Conservation (phyloP, 805 yeast genomes). For the Yamadazyma nakazawae region DNA sequence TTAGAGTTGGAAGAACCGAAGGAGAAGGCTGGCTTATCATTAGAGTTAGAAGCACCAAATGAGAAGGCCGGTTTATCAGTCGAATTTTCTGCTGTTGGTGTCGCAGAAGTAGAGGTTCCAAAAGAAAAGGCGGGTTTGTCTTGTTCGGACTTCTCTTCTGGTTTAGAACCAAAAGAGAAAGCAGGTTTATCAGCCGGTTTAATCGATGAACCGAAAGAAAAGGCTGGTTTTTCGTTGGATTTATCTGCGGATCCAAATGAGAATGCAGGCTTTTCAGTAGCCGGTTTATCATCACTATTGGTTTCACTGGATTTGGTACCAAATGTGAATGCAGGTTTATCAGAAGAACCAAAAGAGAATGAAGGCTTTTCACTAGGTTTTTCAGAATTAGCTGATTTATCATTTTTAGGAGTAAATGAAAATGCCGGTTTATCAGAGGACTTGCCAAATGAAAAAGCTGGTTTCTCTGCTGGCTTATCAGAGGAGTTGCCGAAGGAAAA, state of each 20-base stretch:
- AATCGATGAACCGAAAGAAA: conserved; percentile 17
- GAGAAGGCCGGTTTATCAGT: conserved; percentile 13
- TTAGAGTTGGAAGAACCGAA: background rate
- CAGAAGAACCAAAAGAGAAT: conserved; percentile 21
- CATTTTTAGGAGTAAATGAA: background rate
- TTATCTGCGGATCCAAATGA: conserved; percentile 11
- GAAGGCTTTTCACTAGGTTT: conserved; percentile 16
- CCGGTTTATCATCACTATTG: conserved; percentile 7
- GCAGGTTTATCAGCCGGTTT: conserved; percentile 6
- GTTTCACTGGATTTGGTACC: conserved; percentile 12
- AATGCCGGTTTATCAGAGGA: conserved; percentile 8
- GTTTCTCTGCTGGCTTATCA: conserved; percentile 9
- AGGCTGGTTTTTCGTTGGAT: conserved; percentile 9
- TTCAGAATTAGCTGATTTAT: conserved; percentile 11
- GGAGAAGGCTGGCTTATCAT: conserved; percentile 9
- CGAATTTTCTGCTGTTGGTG: background rate
- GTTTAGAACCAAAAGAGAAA: conserved; percentile 3
- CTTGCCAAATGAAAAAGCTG: conserved; percentile 19
- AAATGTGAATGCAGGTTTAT: conserved; percentile 21
- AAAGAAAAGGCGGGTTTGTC: conserved; percentile 16
- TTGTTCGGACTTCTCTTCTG: background rate
- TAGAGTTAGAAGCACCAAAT: conserved; percentile 18
- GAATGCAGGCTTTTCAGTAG: conserved; percentile 15
- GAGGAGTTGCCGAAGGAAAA: background rate
- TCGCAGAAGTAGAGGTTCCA: conserved; percentile 6